Evolutionary conservation across 169 alveolate genomes (phyloP).

Genomic region (Eimeria tenella): DNA sequence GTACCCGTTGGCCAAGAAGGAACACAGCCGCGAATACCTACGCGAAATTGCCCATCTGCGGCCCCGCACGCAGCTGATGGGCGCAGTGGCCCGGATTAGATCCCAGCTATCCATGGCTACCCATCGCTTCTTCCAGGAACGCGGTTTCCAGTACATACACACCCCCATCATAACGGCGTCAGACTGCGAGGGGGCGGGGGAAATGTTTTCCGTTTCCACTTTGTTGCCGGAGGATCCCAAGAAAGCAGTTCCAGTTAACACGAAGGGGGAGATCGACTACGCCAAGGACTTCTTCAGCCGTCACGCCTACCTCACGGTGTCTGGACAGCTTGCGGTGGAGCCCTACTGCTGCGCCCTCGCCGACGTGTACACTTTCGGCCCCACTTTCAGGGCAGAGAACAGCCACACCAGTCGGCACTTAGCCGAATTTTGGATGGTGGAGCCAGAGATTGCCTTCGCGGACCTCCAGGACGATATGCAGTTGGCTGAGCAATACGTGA

Average conservation of each 20-base stretch:
- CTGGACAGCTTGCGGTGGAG: slow-evolving; percentile 98
- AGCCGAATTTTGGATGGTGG: slow-evolving; percentile 99
- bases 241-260: not conserved
- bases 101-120: slow-evolving; percentile 97
- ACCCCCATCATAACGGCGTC: slow-evolving; percentile 99
- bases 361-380: slow-evolving; percentile 99
- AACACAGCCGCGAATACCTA: slow-evolving; percentile 94
- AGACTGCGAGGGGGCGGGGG: slow-evolving; percentile 99
- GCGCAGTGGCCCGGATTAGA: slow-evolving; percentile 96
- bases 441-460: slow-evolving; percentile 98
- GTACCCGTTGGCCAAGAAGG: slow-evolving; percentile 97
- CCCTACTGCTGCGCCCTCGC: slow-evolving; percentile 96
- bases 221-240: slow-evolving; percentile 81
- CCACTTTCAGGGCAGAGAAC: slow-evolving; percentile 99
- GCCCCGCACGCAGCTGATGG: slow-evolving; percentile 97
- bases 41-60: slow-evolving; percentile 96
- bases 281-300: slow-evolving; percentile 97
- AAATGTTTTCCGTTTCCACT: slow-evolving; percentile 98
- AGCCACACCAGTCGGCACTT: slow-evolving; percentile 98
- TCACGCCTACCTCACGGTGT: slow-evolving; percentile 97
- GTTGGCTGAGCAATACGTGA: slow-evolving; percentile 97
- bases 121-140: slow-evolving; percentile 95
- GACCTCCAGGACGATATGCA: slow-evolving; percentile 94
- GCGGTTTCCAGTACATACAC: slow-evolving; percentile 97
- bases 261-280: slow-evolving; percentile 81